Base-by-base conservation (phyloP, 345 rosid species). In the Murraya paniculata region DNA sequence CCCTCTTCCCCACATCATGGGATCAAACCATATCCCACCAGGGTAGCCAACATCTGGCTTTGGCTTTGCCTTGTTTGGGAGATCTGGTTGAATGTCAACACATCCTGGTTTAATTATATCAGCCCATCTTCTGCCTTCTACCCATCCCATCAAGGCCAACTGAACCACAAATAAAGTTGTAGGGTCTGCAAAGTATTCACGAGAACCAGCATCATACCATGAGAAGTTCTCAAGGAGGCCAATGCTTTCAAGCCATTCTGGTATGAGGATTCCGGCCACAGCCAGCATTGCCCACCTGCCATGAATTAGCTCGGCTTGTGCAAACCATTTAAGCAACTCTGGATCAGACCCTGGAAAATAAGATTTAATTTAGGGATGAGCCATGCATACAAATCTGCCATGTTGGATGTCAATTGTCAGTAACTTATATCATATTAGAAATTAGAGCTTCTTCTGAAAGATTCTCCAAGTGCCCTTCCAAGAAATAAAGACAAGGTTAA, bases 241-340 rank as follows among this genome's bases (percentile, higher is more conserved):
- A 71, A 90, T 55, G 48, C 92, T 84, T 69, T 87, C 99, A 5
- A 95, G 93, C 82, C 88, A 81, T 86, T 92, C 99, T 2, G 99
- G 99, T 71, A 93, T 77, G 11, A 95, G 81, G 53, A 95, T 93
- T 14, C 99, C 99, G 5, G 92, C 77, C 72, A 90, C 98, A 0
- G 93, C 99, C 4, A 95, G 88, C 99, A 95, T 95, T n/a, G 98
- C 99, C 99, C 99, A 95, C 76, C 99, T 86, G 38, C 91, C 83
- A 25, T 92, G 99, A 79, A 95, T 80, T 57, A 95, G 88, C 84
- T 93, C 98, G 4, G 96, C 99, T 85, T 95, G 99, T 24, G 98
- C 97, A 72, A 92, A 91, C 99, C 99, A 95, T 89, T 87, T 91
- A 16, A 92, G 93, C 14, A 73, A 75, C 64, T 93, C 96, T 30